phyloP scores from a whole-genome alignment of 1,284 basidiomycete genomes.

The Tilletia walkeri region DNA sequence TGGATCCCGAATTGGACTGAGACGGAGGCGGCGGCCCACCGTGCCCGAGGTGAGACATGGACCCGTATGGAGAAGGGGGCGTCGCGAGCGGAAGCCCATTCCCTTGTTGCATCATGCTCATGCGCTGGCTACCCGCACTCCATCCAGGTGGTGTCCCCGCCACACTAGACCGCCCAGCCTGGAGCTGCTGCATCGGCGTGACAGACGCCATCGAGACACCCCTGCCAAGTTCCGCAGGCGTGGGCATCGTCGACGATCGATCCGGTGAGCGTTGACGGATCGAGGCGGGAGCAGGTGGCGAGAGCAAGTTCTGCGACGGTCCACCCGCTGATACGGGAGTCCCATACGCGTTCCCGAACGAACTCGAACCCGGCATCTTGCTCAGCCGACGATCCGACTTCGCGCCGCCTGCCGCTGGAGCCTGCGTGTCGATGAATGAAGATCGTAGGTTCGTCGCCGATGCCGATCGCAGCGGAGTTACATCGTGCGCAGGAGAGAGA shows the following conservation, averaged over 20 bases:
- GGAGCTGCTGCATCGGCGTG: background rate
- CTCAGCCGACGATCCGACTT: background rate
- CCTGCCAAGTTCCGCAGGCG: background rate
- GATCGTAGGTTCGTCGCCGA: background rate
- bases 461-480: background rate
- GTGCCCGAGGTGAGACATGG: background rate
- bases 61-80: background rate
- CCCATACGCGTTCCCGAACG: too few species aligned
- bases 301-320: background rate
- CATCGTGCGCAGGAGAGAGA: background rate
- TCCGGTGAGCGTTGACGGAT: conserved; percentile 11
- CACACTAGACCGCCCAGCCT: background rate
- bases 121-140: background rate
- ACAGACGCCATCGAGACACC: conserved; percentile 4
- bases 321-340: too few species aligned
- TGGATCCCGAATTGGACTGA: too few species aligned
- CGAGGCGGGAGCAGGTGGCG: conserved; percentile 4
- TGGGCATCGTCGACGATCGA: conserved; percentile 15
- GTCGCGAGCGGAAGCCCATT: background rate
- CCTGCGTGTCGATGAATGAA: background rate
- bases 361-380: background rate
- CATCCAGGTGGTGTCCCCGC: background rate
- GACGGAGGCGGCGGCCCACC: too few species aligned
- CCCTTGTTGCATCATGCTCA: background rate
- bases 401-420: background rate